Percentiles rank a stretch among this genome's conserved stretches.
Conservation (phyloP, 805 yeast species). For the Saccharomycopsis selenospora region DNA sequence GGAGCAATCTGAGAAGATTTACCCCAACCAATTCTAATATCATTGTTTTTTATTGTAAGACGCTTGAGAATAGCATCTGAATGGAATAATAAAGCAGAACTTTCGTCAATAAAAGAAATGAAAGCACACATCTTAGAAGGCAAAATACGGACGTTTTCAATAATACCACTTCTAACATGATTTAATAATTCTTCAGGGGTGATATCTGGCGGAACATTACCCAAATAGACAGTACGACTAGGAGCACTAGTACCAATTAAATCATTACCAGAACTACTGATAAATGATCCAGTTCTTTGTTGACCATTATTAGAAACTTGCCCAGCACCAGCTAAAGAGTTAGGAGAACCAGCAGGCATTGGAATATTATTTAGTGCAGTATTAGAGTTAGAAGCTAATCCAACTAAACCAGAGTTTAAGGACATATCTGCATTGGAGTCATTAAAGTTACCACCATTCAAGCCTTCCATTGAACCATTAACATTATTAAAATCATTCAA, state of each 20-base stretch:
- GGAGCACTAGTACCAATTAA: conserved; percentile 38
- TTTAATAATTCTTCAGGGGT: conserved; percentile 77
- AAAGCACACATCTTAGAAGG: conserved; percentile 86
- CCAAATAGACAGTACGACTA: conserved; percentile 83
- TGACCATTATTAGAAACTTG: neutral
- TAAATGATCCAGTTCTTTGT: conserved; percentile 6
- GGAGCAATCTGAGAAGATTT: conserved; percentile 69
- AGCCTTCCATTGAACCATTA: conserved; percentile 7
- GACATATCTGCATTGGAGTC: conserved; percentile 10
- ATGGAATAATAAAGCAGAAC: conserved; percentile 83
- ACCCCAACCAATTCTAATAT: conserved; percentile 91
- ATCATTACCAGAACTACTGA: conserved; percentile 17
- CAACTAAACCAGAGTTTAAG: conserved; percentile 8
- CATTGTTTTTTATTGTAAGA: conserved; percentile 71
- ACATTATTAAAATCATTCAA: conserved; percentile 6
- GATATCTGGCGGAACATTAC: conserved; percentile 77
- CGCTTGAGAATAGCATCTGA: conserved; percentile 87
- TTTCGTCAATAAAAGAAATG: conserved; percentile 81
- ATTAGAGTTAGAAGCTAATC: conserved; percentile 2
- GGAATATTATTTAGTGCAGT: conserved; percentile 4
- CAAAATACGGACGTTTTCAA: conserved; percentile 72
- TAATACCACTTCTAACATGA: conserved; percentile 85
- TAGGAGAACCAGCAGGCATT: conserved; percentile 11
- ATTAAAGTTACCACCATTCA: neutral
- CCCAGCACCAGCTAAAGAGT: neutral